phyloP scores from a whole-genome alignment of 331 rosid species.

The Pyracantha coccinea region DNA sequence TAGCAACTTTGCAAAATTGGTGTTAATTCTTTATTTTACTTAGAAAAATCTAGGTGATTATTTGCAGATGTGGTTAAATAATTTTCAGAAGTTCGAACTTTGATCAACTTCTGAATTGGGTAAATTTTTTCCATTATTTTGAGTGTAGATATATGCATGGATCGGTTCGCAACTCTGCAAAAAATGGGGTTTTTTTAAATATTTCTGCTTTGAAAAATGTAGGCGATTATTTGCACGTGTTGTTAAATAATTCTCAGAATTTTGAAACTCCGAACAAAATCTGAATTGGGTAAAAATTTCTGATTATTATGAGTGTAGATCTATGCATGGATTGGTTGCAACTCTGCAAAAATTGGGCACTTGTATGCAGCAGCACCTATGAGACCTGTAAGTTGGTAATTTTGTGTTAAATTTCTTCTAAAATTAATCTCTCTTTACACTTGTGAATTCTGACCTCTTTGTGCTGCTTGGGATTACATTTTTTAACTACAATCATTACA shows the following conservation, averaged over 20 bases:
- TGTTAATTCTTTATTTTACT: no score
- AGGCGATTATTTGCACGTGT: not conserved
- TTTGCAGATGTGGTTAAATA: not conserved
- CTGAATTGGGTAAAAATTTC: not conserved
- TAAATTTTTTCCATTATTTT: not conserved
- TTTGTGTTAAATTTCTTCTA: not conserved
- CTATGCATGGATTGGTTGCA: conserved; percentile 87
- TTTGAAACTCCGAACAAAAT: no score
- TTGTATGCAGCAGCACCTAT: conserved; percentile 83
- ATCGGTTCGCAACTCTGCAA: no score
- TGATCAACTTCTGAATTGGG: not conserved
- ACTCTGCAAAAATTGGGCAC: conserved; percentile 65
- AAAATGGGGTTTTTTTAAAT: no score
- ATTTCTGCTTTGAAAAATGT: not conserved
- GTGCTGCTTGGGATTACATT: not conserved
- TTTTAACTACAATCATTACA: not conserved
- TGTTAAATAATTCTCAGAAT: no score
- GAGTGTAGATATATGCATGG: not conserved
- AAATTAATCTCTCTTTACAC: not conserved
- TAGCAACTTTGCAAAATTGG: not conserved
- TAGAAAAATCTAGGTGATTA: not conserved
- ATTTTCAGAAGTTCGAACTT: not conserved
- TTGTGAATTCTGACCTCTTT: not conserved
- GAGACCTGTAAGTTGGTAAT: conserved; percentile 47
- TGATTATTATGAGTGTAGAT: conserved; percentile 34